Evolutionary conservation across 1,284 basidiomycete species (phyloP).

Genomic region (Mycena citricolor): DNA sequence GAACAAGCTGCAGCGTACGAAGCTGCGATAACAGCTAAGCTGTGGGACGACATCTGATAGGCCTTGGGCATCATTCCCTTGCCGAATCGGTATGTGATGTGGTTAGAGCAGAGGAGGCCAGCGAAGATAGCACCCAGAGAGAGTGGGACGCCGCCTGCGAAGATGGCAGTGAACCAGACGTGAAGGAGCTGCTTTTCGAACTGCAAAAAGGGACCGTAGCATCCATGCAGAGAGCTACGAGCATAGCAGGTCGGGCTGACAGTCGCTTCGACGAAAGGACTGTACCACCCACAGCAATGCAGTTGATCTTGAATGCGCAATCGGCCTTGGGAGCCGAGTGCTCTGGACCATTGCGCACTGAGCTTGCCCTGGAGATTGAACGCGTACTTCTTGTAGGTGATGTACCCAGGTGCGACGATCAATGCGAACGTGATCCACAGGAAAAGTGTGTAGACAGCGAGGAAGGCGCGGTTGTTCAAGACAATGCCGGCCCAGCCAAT

Average conservation of each 20-base stretch:
- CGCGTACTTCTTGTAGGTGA: slow-evolving; percentile 62
- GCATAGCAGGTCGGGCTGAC: slow-evolving; percentile 65
- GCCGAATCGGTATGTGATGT: slow-evolving; percentile 74
- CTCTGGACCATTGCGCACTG: slow-evolving; percentile 65
- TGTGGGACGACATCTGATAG: slow-evolving; percentile 60
- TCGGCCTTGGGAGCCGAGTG: slow-evolving; percentile 52
- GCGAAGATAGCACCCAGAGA: slow-evolving; percentile 56
- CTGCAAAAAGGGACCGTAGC: slow-evolving; percentile 56
- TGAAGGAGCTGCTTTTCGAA: slow-evolving; percentile 54
- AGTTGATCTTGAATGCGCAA: slow-evolving; percentile 64
- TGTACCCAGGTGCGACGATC: slow-evolving; percentile 66
- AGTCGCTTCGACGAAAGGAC: slow-evolving; percentile 67
- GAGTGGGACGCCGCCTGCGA: slow-evolving; percentile 49
- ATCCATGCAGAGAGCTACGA: slow-evolving; percentile 59
- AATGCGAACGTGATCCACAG: slow-evolving; percentile 64
- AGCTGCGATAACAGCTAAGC: slow-evolving; percentile 70
- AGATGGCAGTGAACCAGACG: slow-evolving; percentile 58
- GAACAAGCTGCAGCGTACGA: no score
- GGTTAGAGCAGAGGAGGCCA: slow-evolving; percentile 66
- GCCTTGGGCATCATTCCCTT: slow-evolving; percentile 78
- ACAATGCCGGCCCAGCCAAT: slow-evolving; percentile 69
- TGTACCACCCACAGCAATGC: slow-evolving; percentile 70
- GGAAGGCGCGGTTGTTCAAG: slow-evolving; percentile 69
- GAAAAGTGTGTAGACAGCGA: slow-evolving; percentile 62
- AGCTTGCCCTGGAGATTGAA: slow-evolving; percentile 78